A percentile compares a stretch with the other conserved stretches of the same genome.
Conservation (phyloP, 2,329 filamentous ascomycete genomes). For the Neonectria hederae region DNA sequence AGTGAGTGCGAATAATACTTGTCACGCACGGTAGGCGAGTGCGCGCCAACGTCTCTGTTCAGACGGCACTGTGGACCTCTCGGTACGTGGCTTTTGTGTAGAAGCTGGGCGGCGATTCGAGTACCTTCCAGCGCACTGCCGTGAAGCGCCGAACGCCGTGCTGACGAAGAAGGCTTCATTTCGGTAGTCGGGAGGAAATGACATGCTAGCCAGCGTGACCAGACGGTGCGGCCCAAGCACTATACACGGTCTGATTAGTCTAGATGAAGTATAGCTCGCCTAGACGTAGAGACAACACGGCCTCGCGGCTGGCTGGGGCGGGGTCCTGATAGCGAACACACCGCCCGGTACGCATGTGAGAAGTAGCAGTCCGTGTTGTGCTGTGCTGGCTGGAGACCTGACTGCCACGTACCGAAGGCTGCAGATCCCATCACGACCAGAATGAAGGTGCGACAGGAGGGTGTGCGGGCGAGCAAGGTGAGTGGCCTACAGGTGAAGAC, state of each 20-base stretch:
- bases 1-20: conserved; percentile 24
- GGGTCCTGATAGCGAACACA: conserved; percentile 37
- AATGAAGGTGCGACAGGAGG: conserved; percentile 26
- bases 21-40: conserved; percentile 30
- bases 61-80: conserved; percentile 29
- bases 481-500: conserved; percentile 29
- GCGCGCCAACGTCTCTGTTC: conserved; percentile 13
- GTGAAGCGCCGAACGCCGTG: conserved; percentile 2
- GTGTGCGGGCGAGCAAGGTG: conserved; percentile 37
- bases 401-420: conserved; percentile 27
- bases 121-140: conserved; percentile 32
- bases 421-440: conserved; percentile 39
- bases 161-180: conserved; percentile 25
- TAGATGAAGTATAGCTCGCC: conserved; percentile 14
- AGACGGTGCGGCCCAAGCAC: conserved; percentile 29
- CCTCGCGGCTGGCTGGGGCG: conserved; percentile 29
- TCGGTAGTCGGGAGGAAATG: conserved; percentile 39
- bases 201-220: conserved; percentile 42
- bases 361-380: conserved; percentile 29
- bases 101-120: conserved; percentile 36
- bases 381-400: conserved; percentile 24
- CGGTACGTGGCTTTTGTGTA: conserved; percentile 33
- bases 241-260: conserved; percentile 17
- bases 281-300: conserved; percentile 13
- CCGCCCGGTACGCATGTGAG: conserved; percentile 32